Evolutionary conservation across 164 flowering plant genomes (phyloP).

Genomic region (Akebia trifoliata): DNA sequence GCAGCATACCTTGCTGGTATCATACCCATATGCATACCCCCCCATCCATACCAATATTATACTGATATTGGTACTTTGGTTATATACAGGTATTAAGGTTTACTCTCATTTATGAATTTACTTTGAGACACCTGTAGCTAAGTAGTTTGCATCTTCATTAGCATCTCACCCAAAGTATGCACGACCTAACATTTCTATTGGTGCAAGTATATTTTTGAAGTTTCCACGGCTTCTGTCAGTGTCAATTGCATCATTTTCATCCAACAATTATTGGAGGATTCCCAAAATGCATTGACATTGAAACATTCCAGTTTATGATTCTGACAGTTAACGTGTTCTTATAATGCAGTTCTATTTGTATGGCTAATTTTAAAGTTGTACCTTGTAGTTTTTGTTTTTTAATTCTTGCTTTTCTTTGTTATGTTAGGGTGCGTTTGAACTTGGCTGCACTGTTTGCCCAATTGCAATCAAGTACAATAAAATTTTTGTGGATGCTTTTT

Average conservation of each 20-base stretch:
- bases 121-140: background rate
- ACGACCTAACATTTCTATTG: too few species aligned
- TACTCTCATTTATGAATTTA: too few species aligned
- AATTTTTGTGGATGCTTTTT: constrained; percentile 97
- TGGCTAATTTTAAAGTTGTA: background rate
- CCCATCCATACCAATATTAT: too few species aligned
- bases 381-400: constrained; percentile 4
- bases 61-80: too few species aligned
- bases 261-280: background rate
- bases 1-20: too few species aligned
- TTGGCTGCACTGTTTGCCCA: constrained; percentile 92
- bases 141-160: background rate
- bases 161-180: too few species aligned
- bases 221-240: too few species aligned
- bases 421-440: constrained; percentile 92
- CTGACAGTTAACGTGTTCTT: background rate
- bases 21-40: too few species aligned
- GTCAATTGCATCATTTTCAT: background rate
- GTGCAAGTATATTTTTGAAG: too few species aligned
- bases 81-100: too few species aligned
- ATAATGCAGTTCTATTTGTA: background rate
- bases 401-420: constrained; percentile 11
- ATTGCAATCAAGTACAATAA: constrained; percentile 97
- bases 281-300: background rate
- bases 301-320: background rate